Evolutionary conservation across 208 protist genomes (phyloP).

Genomic region (Leishmania guyanensis): DNA sequence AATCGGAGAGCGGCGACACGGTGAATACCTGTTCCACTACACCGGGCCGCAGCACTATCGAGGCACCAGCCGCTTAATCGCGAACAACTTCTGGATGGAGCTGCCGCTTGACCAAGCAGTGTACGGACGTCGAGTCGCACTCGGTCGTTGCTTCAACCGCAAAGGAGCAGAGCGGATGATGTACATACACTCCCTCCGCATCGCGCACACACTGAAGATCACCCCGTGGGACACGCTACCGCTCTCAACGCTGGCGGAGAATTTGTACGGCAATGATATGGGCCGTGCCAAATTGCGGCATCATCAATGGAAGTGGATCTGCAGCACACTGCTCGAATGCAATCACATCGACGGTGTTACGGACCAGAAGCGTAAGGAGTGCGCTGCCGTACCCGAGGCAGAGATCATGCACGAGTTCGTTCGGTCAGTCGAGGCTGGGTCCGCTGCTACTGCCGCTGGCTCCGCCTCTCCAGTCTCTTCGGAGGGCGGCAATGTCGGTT

Average conservation of each 20-base stretch:
- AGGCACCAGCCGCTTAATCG: conserved; percentile 15
- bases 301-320: conserved; percentile 16
- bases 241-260: conserved; percentile 1
- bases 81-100: conserved; percentile 76
- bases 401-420: conserved; percentile 6
- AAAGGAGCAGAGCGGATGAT: conserved; percentile 55
- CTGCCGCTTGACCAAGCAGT: conserved; percentile 45
- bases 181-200: conserved; percentile 67
- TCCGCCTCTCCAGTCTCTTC: background rate
- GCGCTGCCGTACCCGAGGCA: background rate
- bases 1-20: background rate
- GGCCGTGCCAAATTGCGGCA: background rate
- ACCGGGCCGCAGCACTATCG: conserved; percentile 44
- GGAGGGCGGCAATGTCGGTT: background rate
- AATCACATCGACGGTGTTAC: background rate
- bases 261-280: conserved; percentile 30
- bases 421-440: background rate
- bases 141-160: conserved; percentile 55
- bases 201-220: conserved; percentile 38
- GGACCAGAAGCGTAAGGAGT: background rate
- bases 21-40: conserved; percentile 49
- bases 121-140: conserved; percentile 51
- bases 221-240: conserved; percentile 46
- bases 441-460: background rate
- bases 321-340: background rate